A percentile compares a stretch with the other conserved stretches of the same genome.
Evolutionary conservation across 768 basidiomycete species (phyloP).

Genomic region (Gloeopeniophorella convolvens): DNA sequence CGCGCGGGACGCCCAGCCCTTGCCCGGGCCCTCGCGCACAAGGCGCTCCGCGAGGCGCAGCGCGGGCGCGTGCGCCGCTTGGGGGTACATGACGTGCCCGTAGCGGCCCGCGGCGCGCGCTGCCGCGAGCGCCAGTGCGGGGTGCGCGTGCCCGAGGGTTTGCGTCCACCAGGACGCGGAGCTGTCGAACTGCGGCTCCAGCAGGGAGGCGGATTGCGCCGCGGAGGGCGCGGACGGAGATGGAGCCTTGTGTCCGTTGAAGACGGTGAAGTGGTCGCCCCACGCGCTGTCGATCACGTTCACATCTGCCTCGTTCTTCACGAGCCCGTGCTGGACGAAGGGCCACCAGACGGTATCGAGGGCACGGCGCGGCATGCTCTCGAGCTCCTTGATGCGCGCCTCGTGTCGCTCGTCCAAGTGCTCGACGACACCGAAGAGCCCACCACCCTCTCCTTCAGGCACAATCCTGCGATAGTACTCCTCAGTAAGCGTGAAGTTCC

Average conservation of each 20-base stretch:
- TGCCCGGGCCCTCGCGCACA: constrained; percentile 68
- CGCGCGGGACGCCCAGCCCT: constrained; percentile 84
- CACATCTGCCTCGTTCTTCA: constrained; percentile 64
- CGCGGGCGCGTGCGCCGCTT: constrained; percentile 81
- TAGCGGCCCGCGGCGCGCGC: constrained; percentile 89
- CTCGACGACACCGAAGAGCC: constrained; percentile 42
- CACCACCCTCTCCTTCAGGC: constrained; percentile 29
- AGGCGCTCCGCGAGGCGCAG: constrained; percentile 77
- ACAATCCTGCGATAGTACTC: constrained; percentile 62
- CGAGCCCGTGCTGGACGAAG: constrained; percentile 83
- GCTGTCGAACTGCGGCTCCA: constrained; percentile 70
- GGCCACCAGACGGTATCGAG: constrained; percentile 92
- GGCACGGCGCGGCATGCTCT: constrained; percentile 72
- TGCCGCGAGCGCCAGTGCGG: constrained; percentile 75
- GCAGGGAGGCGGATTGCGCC: constrained; percentile 30
- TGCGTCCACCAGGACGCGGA: constrained; percentile 99
- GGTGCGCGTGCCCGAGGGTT: constrained; percentile 75
- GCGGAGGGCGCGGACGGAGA: constrained; percentile 17
- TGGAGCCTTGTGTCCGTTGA: constrained; percentile 30
- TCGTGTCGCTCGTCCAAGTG: constrained; percentile 60
- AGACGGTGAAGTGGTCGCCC: constrained; percentile 80
- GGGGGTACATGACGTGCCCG: constrained; percentile 96
- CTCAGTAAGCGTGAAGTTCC: constrained; percentile 51
- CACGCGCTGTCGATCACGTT: constrained; percentile 89
- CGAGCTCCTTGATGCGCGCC: constrained; percentile 62